Evolutionary conservation across 2,329 filamentous ascomycete genomes (phyloP).

Genomic region (Penicillium sp.): DNA sequence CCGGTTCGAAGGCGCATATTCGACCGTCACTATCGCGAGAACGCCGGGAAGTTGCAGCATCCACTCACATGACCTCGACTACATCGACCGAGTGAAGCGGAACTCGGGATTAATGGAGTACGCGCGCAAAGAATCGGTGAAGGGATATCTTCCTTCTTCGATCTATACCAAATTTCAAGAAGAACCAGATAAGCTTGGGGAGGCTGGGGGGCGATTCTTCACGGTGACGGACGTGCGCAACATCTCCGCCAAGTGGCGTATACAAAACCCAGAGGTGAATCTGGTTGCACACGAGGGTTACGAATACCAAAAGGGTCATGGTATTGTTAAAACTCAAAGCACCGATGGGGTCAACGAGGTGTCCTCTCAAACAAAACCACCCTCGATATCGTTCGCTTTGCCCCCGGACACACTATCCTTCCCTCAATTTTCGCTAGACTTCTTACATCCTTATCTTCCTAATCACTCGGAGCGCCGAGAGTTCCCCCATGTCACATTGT

Average conservation of each 20-base stretch:
- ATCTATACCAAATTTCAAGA: slow-evolving; percentile 51
- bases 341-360: slow-evolving; percentile 15
- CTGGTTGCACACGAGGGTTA: slow-evolving; percentile 49
- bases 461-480: slow-evolving; percentile 31
- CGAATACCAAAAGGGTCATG: slow-evolving; percentile 45
- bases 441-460: slow-evolving; percentile 56
- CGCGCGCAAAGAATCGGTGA: slow-evolving; percentile 46
- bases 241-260: slow-evolving; percentile 50
- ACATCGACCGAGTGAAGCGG: slow-evolving; percentile 50
- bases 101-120: slow-evolving; percentile 51
- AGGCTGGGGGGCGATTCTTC: slow-evolving; percentile 48
- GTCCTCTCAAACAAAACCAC: slow-evolving; percentile 8
- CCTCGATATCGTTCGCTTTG: slow-evolving; percentile 22
- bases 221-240: slow-evolving; percentile 51
- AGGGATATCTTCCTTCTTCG: slow-evolving; percentile 50
- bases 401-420: slow-evolving; percentile 47
- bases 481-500: slow-evolving; percentile 69
- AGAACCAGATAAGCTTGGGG: slow-evolving; percentile 45
- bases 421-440: slow-evolving; percentile 45
- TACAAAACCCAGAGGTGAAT: slow-evolving; percentile 45
- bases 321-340: slow-evolving; percentile 38
- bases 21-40: slow-evolving; percentile 45
- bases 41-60: slow-evolving; percentile 42
- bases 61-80: slow-evolving; percentile 50
- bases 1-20: slow-evolving; percentile 45